These are phyloP conservation scores for Scedosporium minutisporum DNA, from an alignment of 2,329 filamentous ascomycete species.

Conservation along the genomic window DNA sequence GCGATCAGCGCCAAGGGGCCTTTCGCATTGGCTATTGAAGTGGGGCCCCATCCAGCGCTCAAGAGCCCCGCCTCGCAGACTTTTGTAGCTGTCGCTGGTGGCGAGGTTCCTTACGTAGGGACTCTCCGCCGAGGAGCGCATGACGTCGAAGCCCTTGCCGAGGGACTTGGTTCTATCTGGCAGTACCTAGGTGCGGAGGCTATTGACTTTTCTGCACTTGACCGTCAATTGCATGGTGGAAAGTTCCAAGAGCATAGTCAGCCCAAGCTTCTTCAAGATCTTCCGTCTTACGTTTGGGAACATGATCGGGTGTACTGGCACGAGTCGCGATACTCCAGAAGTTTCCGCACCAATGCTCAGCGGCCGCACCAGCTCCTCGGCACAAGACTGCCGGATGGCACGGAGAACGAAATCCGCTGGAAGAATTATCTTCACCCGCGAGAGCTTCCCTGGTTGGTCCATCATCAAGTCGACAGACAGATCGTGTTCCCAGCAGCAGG, in stretches of 20 bases:
- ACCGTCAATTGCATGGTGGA: conserved; percentile 8
- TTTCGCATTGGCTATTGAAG: conserved; percentile 18
- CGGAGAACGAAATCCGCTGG: conserved; percentile 36
- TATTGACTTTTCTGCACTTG: conserved; percentile 4
- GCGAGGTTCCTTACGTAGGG: not conserved
- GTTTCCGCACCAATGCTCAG: conserved; percentile 1
- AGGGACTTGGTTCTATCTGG: not conserved
- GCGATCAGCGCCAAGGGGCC: not conserved
- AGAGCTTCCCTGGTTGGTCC: conserved; percentile 36
- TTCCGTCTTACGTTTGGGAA: conserved; percentile 47
- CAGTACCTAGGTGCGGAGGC: conserved; percentile 19
- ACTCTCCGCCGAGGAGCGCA: conserved; percentile 20
- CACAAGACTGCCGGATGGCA: conserved; percentile 32
- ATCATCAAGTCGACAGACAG: not conserved
- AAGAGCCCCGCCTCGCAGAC: conserved; percentile 41
- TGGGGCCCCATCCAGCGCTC: conserved; percentile 39
- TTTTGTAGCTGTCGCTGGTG: conserved; percentile 30
- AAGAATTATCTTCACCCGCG: conserved; percentile 36
- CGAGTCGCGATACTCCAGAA: conserved; percentile 34
- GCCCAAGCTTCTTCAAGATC: conserved; percentile 19
- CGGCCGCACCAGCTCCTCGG: conserved; percentile 27
- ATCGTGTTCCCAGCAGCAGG: conserved; percentile 40
- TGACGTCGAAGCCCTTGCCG: conserved; percentile 28
- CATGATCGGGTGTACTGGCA: conserved; percentile 43
- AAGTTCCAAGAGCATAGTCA: not conserved